A percentile compares a stretch with the other conserved stretches of the same genome.
Evolutionary conservation across 768 basidiomycete species (phyloP).

Genomic region (Paxillus ammoniavirescens): DNA sequence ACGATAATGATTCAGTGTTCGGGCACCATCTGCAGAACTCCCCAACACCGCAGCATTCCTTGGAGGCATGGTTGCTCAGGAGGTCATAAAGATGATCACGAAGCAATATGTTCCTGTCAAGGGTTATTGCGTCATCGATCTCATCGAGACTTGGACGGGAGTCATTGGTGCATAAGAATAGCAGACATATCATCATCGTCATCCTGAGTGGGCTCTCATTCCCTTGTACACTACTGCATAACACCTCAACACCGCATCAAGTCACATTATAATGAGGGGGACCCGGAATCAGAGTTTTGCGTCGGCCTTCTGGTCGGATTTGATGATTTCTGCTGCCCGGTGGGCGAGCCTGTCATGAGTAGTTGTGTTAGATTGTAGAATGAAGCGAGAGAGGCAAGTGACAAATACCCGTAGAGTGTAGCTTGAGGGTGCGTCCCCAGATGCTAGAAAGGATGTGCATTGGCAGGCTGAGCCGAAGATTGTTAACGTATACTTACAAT

Average conservation of each 20-base stretch:
- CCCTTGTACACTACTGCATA: neutral
- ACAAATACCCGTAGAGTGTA: slow-evolving; percentile 15
- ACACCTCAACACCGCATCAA: neutral
- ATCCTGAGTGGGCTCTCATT: neutral
- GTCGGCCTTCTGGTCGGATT: no score
- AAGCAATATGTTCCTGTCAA: slow-evolving; percentile 92
- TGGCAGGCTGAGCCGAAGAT: neutral
- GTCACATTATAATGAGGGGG: neutral
- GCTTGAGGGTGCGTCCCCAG: slow-evolving; percentile 17
- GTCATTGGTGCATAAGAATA: slow-evolving; percentile 32
- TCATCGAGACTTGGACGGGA: slow-evolving; percentile 79
- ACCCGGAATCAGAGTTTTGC: neutral
- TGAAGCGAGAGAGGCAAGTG: neutral
- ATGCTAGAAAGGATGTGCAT: slow-evolving; percentile 7
- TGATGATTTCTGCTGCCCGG: slow-evolving; percentile 7
- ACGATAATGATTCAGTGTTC: slow-evolving; percentile 45
- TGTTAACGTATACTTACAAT: slow-evolving; percentile 6
- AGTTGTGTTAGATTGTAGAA: neutral
- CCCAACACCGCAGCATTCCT: slow-evolving; percentile 93
- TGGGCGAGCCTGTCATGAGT: slow-evolving; percentile 8
- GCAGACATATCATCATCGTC: neutral
- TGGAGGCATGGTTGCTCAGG: slow-evolving; percentile 93
- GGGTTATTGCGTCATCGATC: slow-evolving; percentile 81
- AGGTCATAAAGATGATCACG: slow-evolving; percentile 96
- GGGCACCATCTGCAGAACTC: slow-evolving; percentile 79